Percentiles rank a stretch among this genome's conserved stretches.
Evolutionary conservation across 140 eudicot species (phyloP).

Genomic region (Anethum foeniculum): DNA sequence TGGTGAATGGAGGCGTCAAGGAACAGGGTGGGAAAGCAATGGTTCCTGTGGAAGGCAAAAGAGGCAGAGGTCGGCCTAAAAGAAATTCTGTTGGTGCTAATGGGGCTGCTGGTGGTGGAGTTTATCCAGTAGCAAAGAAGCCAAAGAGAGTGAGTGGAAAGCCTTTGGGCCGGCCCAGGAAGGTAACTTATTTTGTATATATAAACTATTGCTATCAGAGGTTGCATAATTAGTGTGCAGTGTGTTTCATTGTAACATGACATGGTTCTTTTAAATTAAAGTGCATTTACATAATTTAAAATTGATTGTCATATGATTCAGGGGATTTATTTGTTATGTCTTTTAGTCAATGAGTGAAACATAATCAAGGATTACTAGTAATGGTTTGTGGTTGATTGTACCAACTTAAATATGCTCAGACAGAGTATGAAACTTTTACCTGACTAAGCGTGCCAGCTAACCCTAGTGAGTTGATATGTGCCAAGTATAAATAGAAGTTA

Average conservation of each 20-base stretch:
- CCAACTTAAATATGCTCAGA: neutral
- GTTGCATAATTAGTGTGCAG: neutral
- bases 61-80: constrained; percentile 43
- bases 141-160: constrained; percentile 25
- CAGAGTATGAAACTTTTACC: neutral
- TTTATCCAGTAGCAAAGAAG: constrained; percentile 22
- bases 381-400: neutral
- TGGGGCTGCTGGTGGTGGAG: constrained; percentile 19
- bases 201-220: neutral
- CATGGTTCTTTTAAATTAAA: neutral
- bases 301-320: neutral
- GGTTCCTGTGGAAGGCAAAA: constrained; percentile 28
- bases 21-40: neutral
- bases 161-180: constrained; percentile 33
- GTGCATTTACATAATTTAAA: neutral
- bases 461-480: neutral
- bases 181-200: constrained; percentile 22
- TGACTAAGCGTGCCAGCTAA: neutral
- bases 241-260: neutral
- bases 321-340: neutral
- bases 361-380: neutral
- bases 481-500: neutral
- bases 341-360: neutral
- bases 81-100: constrained; percentile 21
- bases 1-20: neutral